Conservation (phyloP, 371 early-diverging fungal genomes). For the Zopfochytrium polystomum region DNA sequence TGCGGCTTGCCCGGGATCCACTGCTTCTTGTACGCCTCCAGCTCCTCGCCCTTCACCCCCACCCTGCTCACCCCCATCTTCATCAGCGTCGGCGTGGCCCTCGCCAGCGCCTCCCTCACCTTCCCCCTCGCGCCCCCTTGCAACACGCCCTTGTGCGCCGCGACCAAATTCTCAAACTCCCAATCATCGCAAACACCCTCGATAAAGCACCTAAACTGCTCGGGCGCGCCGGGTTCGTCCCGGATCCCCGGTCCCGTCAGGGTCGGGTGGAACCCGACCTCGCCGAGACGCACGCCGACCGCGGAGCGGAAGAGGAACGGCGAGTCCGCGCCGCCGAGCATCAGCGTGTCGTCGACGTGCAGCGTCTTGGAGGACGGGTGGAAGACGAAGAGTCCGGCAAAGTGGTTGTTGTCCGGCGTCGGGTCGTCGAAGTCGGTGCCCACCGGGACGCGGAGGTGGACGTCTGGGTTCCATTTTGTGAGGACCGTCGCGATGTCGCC, state of each 20-base stretch:
- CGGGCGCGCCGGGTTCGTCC: constrained; percentile 12
- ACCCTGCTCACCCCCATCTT: neutral
- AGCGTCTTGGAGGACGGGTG: constrained; percentile 19
- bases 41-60: neutral
- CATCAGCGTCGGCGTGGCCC: neutral
- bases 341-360: constrained; percentile 11
- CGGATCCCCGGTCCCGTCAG: constrained; percentile 11
- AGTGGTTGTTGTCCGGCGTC: constrained; percentile 24
- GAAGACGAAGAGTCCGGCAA: constrained; percentile 22
- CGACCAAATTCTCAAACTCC: constrained; percentile 22
- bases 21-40: neutral
- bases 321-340: neutral
- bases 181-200: constrained; percentile 16
- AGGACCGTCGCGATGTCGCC: too few species aligned
- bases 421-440: constrained; percentile 26
- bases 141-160: constrained; percentile 20
- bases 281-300: constrained; percentile 1
- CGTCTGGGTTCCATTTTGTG: constrained; percentile 12
- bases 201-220: constrained; percentile 22
- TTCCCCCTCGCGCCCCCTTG: constrained; percentile 16
- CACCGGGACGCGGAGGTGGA: constrained; percentile 17
- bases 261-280: constrained; percentile 18
- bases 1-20: neutral
- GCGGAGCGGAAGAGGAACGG: neutral
- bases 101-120: constrained; percentile 9